Evolutionary conservation across 768 basidiomycete species (phyloP), one percentile per base, ranked within the genome.

Genomic region (Exsudoporus frostii): DNA sequence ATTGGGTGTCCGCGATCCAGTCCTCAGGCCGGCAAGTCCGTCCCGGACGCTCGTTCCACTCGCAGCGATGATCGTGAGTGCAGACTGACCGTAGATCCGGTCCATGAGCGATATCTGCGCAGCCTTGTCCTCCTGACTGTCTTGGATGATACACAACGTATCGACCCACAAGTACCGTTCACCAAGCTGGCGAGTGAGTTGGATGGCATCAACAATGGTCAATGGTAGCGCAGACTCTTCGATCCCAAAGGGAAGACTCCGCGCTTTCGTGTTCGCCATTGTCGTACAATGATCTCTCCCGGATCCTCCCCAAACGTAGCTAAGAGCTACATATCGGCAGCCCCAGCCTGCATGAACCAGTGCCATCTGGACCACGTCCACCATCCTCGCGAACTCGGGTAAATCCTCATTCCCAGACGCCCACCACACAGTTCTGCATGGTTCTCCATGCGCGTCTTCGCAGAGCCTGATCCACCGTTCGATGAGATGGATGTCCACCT

Each of bases 111-210:
- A 22, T 24, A 65, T 50, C 40, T 65, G 62, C 7, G 5, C 24
- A 14, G 14, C 29, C 51, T 61, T 64, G 17, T 66, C 64, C 7
- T 53, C 53, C 7, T n/a, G 20, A 14, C 43, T 57, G 45, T 65
- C 65, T 34, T 66, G 66, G 30, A 55, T 48, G 50, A 67, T 60
- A 20, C 65, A 66, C 9, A 66, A 39, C 2, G 56, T 54, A 34
- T 67, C 65, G 5, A 68, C 27, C 65, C 65, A 66, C 11, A 66
- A 8, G 33, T 65, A 66, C 17, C 50, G 65, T 53, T 60, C 54
- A 7, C 64, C 58, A 10, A 67, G 34, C 13, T 39, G 19, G 3
- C 48, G 62, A n/a, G 53, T 49, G 22, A 63, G 24, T 7, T 38
- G 45, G 15, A 67, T 65, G 11, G 65, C 46, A 20, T 66, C 65